Base-by-base conservation (phyloP, 2,329 filamentous ascomycete species). In the Penicillium aurantiogriseum region DNA sequence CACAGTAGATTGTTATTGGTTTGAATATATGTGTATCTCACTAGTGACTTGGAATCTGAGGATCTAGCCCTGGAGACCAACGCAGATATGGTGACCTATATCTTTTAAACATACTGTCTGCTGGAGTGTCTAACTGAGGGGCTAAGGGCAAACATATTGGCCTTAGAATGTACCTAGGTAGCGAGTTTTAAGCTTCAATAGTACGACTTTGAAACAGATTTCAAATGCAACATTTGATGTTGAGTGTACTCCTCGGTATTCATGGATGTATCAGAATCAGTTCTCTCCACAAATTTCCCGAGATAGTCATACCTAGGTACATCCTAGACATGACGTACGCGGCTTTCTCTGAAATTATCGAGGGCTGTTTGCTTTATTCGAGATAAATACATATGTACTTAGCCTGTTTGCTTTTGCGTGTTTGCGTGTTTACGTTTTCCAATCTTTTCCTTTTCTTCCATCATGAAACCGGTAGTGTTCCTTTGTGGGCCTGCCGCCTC, bases 401-500 rank as follows among this genome's bases (percentile, higher is more conserved):
- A 35, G 19, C 19, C 35, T 52, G 44, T 21, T 29, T 46, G 10
- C 10, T 1, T 21, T 43, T n/a, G n/a, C 8, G 5, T 45, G 27
- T 29, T 29, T 29, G 2, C 9, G 29, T 27, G 25, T 8, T 7
- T 27, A 8, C 6, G 25, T 8, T 31, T 11, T 46, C 21, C 6
- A 29, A 25, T 39, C 2, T 23, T 25, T 17, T 15, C 13, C 29
- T 21, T 21, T 25, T 27, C 11, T 36, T 53, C n/a, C 10, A 47
- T 40, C 35, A 36, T 57, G 54, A 57, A 57, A 57, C 49, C 54
- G 49, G 54, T 36, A 29, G 27, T 23, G 35, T 53, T 36, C 43
- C 42, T 49, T 42, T 31, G 54, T 57, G 54, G 54, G 36, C 42
- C 54, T 56, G 29, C 49, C 33, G 36, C 42, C 54, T 56, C 36